Percentiles rank a stretch among this genome's conserved stretches.
These are phyloP conservation scores for Arxiozyma heterogenica DNA, from an alignment of 1,139 yeast genomes.

Conservation along the genomic window DNA sequence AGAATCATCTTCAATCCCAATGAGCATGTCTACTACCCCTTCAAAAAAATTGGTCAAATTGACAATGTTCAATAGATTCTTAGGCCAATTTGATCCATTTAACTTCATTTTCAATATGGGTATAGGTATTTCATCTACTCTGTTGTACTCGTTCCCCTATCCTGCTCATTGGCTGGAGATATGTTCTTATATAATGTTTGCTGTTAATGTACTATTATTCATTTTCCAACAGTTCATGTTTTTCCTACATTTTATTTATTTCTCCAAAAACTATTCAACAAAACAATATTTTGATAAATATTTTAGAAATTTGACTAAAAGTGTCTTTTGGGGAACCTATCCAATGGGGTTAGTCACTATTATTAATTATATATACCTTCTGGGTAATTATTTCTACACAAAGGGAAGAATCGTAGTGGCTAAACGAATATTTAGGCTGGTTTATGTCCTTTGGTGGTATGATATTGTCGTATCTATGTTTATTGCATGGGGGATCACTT, in stretches of 20 bases:
- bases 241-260: slow-evolving; percentile 14
- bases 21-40: background rate
- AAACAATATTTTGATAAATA: slow-evolving; percentile 14
- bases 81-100: slow-evolving; percentile 39
- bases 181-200: slow-evolving; percentile 52
- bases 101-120: slow-evolving; percentile 81
- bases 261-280: slow-evolving; percentile 8
- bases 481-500: slow-evolving; percentile 49
- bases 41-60: background rate
- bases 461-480: slow-evolving; percentile 44
- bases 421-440: slow-evolving; percentile 22
- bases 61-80: slow-evolving; percentile 1
- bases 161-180: slow-evolving; percentile 50
- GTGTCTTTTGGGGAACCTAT: slow-evolving; percentile 63
- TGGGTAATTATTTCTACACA: slow-evolving; percentile 19
- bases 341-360: slow-evolving; percentile 72
- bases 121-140: slow-evolving; percentile 57
- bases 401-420: slow-evolving; percentile 1
- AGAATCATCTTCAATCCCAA: background rate
- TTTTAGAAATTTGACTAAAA: slow-evolving; percentile 35
- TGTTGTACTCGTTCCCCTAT: slow-evolving; percentile 59
- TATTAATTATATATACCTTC: slow-evolving; percentile 42
- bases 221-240: slow-evolving; percentile 32
- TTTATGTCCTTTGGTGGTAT: slow-evolving; percentile 64
- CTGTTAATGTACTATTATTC: slow-evolving; percentile 43